Conservation (phyloP, 2,329 filamentous ascomycete species). For the Lasiodiplodia sp. region DNA sequence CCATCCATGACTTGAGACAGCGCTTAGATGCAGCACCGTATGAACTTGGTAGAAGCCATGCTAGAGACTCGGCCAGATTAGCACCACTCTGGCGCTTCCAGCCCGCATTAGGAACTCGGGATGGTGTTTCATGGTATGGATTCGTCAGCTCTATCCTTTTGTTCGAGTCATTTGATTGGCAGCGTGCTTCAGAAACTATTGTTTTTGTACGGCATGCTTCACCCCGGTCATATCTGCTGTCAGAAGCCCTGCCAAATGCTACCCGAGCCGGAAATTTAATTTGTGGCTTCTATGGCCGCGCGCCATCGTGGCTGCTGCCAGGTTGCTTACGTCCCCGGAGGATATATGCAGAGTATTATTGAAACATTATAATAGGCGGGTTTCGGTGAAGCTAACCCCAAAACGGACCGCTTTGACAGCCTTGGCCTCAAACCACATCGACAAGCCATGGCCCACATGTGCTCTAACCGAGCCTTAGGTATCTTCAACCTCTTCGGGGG, state of each 20-base stretch:
- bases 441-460: not conserved
- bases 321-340: not conserved
- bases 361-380: conserved; percentile 3
- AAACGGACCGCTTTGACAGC: not conserved
- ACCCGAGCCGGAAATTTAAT: not conserved
- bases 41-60: not conserved
- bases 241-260: not conserved
- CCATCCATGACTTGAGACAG: not conserved
- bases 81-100: not conserved
- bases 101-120: not conserved
- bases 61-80: not conserved
- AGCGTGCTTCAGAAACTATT: not conserved
- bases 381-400: not conserved
- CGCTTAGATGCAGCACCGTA: not conserved
- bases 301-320: conserved; percentile 6
- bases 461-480: conserved; percentile 6
- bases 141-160: conserved; percentile 5
- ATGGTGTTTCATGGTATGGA: not conserved
- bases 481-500: not conserved
- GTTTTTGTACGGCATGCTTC: not conserved
- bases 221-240: not conserved
- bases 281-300: not conserved
- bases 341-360: conserved; percentile 15
- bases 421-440: not conserved
- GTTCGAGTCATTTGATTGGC: not conserved